Base-by-base conservation (phyloP, 2,329 filamentous ascomycete species). In the Epichloe sylvatica region DNA sequence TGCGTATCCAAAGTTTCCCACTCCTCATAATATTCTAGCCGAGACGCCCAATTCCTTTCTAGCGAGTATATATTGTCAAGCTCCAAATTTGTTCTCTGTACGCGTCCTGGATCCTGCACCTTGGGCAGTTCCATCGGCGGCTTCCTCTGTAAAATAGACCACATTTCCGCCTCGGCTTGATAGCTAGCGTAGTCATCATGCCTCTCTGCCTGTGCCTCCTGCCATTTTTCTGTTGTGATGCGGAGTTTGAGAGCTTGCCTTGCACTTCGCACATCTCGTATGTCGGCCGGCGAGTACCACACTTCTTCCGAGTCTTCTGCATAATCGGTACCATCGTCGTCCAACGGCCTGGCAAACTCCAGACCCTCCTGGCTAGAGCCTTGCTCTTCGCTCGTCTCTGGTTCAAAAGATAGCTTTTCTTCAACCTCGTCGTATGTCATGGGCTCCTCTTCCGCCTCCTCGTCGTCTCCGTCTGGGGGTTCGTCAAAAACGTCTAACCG, bases 391-490 rank as follows among this genome's bases (percentile, higher is more conserved):
- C 42, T 23, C 21, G 39, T 19, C 19, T 52, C 47, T 17, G 33
- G 15, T 4, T 38, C 25, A n/a, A 25, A 6, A 6, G 45, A 42
- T 2, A 76, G 62, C 1, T 60, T 61, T 1, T 56, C 54, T 56
- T 76, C 74, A 8, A 75, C 68, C 33, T 70, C 65, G 15, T 70
- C 63, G 53, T 70, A 74, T 0, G 64, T 55, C 65, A 76, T 65
- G 12, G 59, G 58, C 5, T 62, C 60, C 23, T 62, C 54, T 2
- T 61, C 55, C 7, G 52, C 39, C 3, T 45, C 47, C 6, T 57
- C 55, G 6, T 57, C 58, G 0, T 60, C 56, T 17, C 46, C 51
- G 35, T 53, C 51, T 5, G 55, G 51, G 4, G 57, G 62, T 7
- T 72, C 62, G 5, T 71, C 63, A 39, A 66, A 68, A 4, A 80